phyloP scores from a whole-genome alignment of 768 basidiomycete species.

The Roridomyces roridus region DNA sequence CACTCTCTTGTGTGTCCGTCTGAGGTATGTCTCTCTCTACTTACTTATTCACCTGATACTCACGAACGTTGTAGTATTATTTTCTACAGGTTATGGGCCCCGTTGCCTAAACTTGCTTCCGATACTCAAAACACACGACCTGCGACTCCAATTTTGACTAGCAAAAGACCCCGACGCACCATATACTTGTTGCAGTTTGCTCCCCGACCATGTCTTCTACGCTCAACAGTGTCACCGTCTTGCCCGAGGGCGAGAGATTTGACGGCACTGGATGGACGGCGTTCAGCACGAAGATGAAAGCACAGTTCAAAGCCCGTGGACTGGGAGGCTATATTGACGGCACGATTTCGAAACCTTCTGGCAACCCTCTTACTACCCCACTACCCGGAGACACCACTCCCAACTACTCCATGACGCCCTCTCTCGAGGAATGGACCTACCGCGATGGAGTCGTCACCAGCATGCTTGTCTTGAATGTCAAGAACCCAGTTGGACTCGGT shows the following conservation, averaged over 20 bases:
- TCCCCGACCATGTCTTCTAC: too few relatives aligned
- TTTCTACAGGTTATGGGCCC: too few relatives aligned
- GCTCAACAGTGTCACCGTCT: too few relatives aligned
- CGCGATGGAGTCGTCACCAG: slow-evolving; percentile 24
- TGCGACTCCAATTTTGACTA: too few relatives aligned
- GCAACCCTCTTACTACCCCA: background rate
- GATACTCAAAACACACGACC: too few relatives aligned
- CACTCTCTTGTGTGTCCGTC: too few relatives aligned
- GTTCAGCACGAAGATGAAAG: background rate
- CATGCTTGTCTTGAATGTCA: slow-evolving; percentile 1
- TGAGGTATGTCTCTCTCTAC: too few relatives aligned
- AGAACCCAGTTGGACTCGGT: slow-evolving; percentile 25
- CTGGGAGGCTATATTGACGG: background rate
- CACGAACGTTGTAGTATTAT: too few relatives aligned
- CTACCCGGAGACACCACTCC: slow-evolving; percentile 2
- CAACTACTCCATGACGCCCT: slow-evolving; percentile 20
- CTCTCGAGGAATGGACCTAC: slow-evolving; percentile 25
- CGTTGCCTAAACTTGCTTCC: too few relatives aligned
- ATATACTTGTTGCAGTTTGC: too few relatives aligned
- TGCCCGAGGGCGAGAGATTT: slow-evolving; percentile 4
- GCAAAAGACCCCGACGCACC: too few relatives aligned
- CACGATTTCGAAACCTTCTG: background rate
- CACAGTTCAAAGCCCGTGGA: slow-evolving; percentile 7
- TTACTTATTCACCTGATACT: too few relatives aligned
- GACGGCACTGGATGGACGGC: background rate